Evolutionary conservation across 2,329 filamentous ascomycete genomes (phyloP).

Genomic region (Aspergillus hortae): DNA sequence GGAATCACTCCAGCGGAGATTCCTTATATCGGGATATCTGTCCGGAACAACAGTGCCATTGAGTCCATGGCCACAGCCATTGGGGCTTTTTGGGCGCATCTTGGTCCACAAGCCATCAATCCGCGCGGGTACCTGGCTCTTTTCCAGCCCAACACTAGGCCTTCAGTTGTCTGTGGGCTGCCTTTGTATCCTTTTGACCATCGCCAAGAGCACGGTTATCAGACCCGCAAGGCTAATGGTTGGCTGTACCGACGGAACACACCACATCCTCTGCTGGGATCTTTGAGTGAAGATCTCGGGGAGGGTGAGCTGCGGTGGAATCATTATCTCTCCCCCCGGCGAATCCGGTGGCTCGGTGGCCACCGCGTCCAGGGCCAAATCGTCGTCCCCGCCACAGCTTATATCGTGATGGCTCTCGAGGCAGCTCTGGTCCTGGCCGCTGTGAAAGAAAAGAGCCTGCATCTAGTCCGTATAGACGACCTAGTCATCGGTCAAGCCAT

Average conservation of each 20-base stretch:
- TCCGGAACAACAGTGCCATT: neutral
- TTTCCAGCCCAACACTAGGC: neutral
- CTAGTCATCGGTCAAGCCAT: conserved; percentile 1
- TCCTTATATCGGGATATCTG: neutral
- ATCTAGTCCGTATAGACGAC: conserved; percentile 2
- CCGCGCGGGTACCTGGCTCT: too few relatives aligned
- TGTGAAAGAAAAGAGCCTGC: neutral
- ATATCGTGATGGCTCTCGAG: conserved; percentile 12
- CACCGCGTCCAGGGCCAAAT: conserved; percentile 20
- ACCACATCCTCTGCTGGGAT: conserved; percentile 5
- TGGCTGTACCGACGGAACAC: neutral
- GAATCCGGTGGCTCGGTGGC: conserved; percentile 17
- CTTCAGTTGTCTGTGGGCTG: neutral
- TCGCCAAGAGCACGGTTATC: conserved; percentile 1
- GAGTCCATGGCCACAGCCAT: neutral
- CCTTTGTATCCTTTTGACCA: conserved; percentile 7
- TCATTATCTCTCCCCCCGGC: conserved; percentile 10
- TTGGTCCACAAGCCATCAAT: neutral
- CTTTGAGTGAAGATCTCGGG: conserved; percentile 2
- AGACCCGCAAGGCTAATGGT: conserved; percentile 3
- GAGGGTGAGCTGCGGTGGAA: conserved; percentile 13
- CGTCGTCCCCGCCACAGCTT: conserved; percentile 25
- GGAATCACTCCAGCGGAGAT: neutral
- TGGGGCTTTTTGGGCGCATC: neutral
- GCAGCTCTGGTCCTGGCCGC: conserved; percentile 1